Conservation (phyloP, 108 stramenopile species). For the Chaetoceros tenuissimus region DNA sequence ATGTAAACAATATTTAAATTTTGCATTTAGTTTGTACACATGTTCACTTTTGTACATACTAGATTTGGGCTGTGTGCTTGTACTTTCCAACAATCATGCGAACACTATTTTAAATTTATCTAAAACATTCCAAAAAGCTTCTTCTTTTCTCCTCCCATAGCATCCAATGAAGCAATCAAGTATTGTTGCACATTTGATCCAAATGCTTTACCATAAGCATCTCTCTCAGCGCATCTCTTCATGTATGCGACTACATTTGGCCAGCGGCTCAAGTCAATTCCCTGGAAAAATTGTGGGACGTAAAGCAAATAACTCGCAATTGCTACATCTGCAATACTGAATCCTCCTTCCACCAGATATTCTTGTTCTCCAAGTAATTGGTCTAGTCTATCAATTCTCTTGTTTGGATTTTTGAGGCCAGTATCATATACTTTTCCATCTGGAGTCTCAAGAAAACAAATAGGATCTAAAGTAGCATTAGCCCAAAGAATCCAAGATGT, state of each 20-base stretch:
- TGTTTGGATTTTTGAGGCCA: slow-evolving; percentile 55
- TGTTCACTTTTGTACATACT: too few species aligned
- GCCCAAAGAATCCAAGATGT: slow-evolving; percentile 82
- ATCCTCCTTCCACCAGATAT: slow-evolving; percentile 47
- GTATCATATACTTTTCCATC: slow-evolving; percentile 82
- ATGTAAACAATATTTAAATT: too few species aligned
- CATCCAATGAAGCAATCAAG: slow-evolving; percentile 38
- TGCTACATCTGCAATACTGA: slow-evolving; percentile 79
- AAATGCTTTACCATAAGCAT: slow-evolving; percentile 69
- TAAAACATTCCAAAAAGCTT: slow-evolving; percentile 78
- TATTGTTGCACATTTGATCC: slow-evolving; percentile 43
- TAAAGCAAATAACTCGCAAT: slow-evolving; percentile 77
- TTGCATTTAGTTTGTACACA: too few species aligned
- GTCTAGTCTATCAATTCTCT: slow-evolving; percentile 54
- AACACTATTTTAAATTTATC: not conserved
- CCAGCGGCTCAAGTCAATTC: slow-evolving; percentile 47
- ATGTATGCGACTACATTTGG: slow-evolving; percentile 75
- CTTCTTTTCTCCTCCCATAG: slow-evolving; percentile 31
- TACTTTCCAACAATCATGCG: not conserved
- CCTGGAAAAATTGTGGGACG: slow-evolving; percentile 80
- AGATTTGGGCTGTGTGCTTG: too few species aligned
- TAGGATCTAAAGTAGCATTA: slow-evolving; percentile 79
- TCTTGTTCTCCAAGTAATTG: slow-evolving; percentile 35
- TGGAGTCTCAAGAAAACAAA: slow-evolving; percentile 82
- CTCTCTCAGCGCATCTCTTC: slow-evolving; percentile 57